A percentile compares a stretch with the other conserved stretches of the same genome.
Evolutionary conservation across 129 eudicot genomes (phyloP).

Genomic region (Cynara cardunculus): DNA sequence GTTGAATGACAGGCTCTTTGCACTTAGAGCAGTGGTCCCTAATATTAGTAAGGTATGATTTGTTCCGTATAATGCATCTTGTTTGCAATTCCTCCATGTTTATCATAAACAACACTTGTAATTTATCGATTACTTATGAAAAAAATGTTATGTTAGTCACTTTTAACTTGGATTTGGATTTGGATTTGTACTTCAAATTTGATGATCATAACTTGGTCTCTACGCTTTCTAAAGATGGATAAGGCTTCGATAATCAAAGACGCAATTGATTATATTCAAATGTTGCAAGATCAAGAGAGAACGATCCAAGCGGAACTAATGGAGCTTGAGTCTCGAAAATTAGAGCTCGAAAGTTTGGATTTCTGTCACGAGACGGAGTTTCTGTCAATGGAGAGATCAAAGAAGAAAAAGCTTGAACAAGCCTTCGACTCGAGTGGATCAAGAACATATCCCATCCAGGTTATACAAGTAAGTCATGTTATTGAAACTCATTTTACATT

Average conservation of each 20-base stretch:
- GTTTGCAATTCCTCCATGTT: background rate
- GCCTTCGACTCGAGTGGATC: conserved; percentile 25
- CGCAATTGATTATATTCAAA: conserved; percentile 66
- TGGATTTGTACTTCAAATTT: background rate
- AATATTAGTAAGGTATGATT: conserved; percentile 79
- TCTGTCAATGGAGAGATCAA: conserved; percentile 26
- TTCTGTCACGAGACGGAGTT: conserved; percentile 22
- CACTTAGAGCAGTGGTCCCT: conserved; percentile 90
- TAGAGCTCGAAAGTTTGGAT: conserved; percentile 10
- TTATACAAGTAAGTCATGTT: conserved; percentile 50
- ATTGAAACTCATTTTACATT: background rate
- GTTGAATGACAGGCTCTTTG: conserved; percentile 71
- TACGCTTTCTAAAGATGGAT: conserved; percentile 56
- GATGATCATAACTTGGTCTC: background rate
- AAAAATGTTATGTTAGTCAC: no score
- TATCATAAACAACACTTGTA: background rate
- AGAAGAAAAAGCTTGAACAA: conserved; percentile 38
- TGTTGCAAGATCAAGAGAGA: conserved; percentile 60
- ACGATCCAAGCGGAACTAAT: conserved; percentile 48
- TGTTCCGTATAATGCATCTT: background rate
- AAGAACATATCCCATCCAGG: conserved; percentile 49
- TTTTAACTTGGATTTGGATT: background rate
- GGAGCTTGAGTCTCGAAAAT: conserved; percentile 42
- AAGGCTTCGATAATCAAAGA: conserved; percentile 86
- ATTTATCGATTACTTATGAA: background rate